Conservation (phyloP, 495 filamentous ascomycete genomes). For the Tuber brumale region DNA sequence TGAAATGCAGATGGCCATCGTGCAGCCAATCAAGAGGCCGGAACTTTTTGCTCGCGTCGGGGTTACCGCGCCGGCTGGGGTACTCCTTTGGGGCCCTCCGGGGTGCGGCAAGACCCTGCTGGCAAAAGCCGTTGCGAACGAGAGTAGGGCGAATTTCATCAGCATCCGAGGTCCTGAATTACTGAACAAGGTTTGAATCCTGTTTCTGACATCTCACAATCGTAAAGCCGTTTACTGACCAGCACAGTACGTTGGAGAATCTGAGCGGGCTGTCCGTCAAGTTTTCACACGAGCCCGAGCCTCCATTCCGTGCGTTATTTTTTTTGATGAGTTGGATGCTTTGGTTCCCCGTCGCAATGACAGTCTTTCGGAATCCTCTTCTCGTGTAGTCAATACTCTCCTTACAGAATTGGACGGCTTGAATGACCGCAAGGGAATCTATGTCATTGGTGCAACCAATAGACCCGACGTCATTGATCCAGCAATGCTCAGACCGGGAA, state of each 20-base stretch:
- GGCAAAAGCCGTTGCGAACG: constrained; percentile 93
- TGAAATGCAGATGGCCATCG: constrained; percentile 78
- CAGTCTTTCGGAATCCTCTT: constrained; percentile 70
- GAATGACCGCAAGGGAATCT: constrained; percentile 73
- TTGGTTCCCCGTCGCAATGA: constrained; percentile 80
- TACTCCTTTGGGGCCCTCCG: constrained; percentile 93
- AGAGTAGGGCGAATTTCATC: constrained; percentile 95
- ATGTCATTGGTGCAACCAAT: constrained; percentile 92
- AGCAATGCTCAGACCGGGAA: constrained; percentile 87
- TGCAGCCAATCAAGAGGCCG: constrained; percentile 83
- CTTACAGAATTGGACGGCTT: constrained; percentile 95
- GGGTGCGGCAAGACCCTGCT: constrained; percentile 96
- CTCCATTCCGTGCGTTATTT: constrained; percentile 84
- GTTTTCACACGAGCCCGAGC: constrained; percentile 85
- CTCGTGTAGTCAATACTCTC: constrained; percentile 88
- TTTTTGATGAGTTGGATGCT: constrained; percentile 96
- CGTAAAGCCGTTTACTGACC: constrained; percentile 55
- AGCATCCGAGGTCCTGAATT: constrained; percentile 77
- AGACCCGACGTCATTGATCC: constrained; percentile 93
- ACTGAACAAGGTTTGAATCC: constrained; percentile 30
- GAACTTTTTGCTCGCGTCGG: constrained; percentile 73
- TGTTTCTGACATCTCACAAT: not conserved
- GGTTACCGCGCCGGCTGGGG: constrained; percentile 80
- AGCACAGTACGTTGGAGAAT: constrained; percentile 79
- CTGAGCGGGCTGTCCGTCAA: constrained; percentile 83